Conservation (phyloP, 2,329 filamentous ascomycete species). For the Phialophora expanda region DNA sequence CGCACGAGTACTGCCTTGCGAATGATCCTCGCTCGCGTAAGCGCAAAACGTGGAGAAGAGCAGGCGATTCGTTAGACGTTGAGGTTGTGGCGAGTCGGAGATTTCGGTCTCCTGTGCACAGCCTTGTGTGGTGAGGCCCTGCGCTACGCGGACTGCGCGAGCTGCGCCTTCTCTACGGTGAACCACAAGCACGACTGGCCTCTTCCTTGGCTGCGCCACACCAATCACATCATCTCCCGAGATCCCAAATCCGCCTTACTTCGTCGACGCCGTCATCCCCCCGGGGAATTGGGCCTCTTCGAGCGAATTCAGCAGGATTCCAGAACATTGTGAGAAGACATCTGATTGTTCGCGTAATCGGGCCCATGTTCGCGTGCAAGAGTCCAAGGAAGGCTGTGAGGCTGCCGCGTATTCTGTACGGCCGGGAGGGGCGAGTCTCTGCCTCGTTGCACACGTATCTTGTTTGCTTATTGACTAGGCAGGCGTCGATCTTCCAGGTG, state of each 20-base stretch:
- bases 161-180: slow-evolving; percentile 14
- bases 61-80: slow-evolving; percentile 3
- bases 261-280: slow-evolving; percentile 3
- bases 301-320: slow-evolving; percentile 19
- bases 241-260: slow-evolving; percentile 17
- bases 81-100: slow-evolving; percentile 4
- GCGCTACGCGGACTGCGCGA: not conserved
- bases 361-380: not conserved
- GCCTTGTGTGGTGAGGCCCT: no score
- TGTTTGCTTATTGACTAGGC: not conserved
- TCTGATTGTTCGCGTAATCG: not conserved
- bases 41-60: not conserved
- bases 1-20: slow-evolving; percentile 7
- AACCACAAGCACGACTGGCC: not conserved
- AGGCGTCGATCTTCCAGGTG: slow-evolving; percentile 6
- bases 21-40: slow-evolving; percentile 4
- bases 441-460: not conserved
- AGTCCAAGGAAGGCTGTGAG: not conserved
- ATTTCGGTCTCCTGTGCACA: slow-evolving; percentile 2
- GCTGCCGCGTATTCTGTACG: slow-evolving; percentile 6
- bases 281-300: slow-evolving; percentile 6
- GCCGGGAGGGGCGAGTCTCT: slow-evolving; percentile 3
- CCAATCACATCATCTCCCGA: slow-evolving; percentile 5
- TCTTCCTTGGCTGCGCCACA: slow-evolving; percentile 13
- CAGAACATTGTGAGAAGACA: slow-evolving; percentile 8